Percentiles rank a stretch among this genome's conserved stretches.
Evolutionary conservation across 75 land plant species (phyloP).

Genomic region (Sequoiadendron giganteum): DNA sequence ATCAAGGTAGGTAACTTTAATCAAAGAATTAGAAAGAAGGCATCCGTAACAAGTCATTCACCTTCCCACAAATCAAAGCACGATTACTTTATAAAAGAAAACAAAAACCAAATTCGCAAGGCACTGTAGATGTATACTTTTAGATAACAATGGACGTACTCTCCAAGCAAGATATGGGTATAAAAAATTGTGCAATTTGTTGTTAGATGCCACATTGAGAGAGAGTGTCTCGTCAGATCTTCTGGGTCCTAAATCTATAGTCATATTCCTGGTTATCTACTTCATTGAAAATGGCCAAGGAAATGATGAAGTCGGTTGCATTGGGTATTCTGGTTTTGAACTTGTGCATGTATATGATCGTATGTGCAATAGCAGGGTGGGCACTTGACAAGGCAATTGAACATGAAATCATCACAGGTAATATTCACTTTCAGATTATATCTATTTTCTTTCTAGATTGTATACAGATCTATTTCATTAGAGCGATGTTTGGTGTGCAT

Average conservation of each 20-base stretch:
- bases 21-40: too few species aligned
- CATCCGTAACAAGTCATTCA: too few species aligned
- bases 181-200: neutral
- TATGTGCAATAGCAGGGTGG: constrained; percentile 52
- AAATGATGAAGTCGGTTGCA: constrained; percentile 27
- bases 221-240: neutral
- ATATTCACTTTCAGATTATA: neutral
- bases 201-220: neutral
- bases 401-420: constrained; percentile 19
- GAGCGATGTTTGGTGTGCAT: neutral
- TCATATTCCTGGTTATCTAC: neutral
- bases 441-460: too few species aligned
- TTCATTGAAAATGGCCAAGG: constrained; percentile 26
- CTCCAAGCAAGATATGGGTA: too few species aligned
- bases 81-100: too few species aligned
- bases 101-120: too few species aligned
- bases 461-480: neutral
- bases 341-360: constrained; percentile 46
- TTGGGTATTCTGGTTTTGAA: constrained; percentile 45
- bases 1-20: too few species aligned
- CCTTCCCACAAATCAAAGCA: too few species aligned
- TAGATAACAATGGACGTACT: too few species aligned
- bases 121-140: too few species aligned
- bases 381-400: constrained; percentile 56
- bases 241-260: neutral